Conservation (phyloP, 345 rosid species). For the Citrus unshiu region DNA sequence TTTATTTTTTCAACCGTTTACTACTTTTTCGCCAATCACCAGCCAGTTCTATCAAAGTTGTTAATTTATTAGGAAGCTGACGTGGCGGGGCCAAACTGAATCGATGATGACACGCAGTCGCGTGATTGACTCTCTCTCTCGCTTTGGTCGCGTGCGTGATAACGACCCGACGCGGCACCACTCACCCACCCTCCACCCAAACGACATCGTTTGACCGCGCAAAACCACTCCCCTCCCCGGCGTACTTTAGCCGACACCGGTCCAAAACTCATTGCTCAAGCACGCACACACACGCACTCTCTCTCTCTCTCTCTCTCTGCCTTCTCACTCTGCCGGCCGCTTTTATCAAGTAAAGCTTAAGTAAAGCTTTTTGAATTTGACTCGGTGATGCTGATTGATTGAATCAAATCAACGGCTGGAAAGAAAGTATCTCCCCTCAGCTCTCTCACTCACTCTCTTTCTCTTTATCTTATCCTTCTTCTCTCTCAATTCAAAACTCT, state of each 20-base stretch:
- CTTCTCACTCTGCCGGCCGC: not conserved
- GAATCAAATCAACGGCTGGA: not conserved
- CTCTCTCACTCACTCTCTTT: not conserved
- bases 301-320: too few species aligned
- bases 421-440: not conserved
- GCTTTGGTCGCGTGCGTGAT: not conserved
- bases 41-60: too few species aligned
- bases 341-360: not conserved
- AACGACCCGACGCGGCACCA: constrained; percentile 6
- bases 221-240: not conserved
- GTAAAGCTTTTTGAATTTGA: not conserved
- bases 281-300: not conserved
- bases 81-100: not conserved
- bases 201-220: not conserved
- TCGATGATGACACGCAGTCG: not conserved
- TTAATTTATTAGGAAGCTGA: not conserved
- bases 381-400: not conserved
- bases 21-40: too few species aligned
- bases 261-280: not conserved
- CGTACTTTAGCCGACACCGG: constrained; percentile 20
- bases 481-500: not conserved
- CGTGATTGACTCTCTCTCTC: constrained; percentile 9
- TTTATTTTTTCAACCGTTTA: too few species aligned
- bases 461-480: too few species aligned
- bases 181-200: not conserved